Percentiles rank a stretch among this genome's conserved stretches.
These are phyloP conservation scores for Sextonia rubra DNA, from an alignment of 164 flowering plant genomes.

Conservation along the genomic window DNA sequence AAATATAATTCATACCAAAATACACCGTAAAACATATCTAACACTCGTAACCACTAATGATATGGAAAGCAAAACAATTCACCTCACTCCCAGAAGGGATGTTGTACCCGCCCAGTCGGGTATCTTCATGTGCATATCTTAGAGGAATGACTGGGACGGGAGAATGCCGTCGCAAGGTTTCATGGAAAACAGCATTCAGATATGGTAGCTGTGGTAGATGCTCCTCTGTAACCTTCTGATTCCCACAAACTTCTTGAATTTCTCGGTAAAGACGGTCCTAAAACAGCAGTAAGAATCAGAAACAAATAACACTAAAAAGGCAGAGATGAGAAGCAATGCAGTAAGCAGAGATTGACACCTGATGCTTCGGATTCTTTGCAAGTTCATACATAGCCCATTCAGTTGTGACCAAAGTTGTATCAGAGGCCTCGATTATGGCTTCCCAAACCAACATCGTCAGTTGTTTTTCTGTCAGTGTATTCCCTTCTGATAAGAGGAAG, in stretches of 20 bases:
- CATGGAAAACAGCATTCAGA: slow-evolving; percentile 75
- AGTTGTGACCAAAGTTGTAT: slow-evolving; percentile 69
- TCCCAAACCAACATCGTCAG: slow-evolving; percentile 72
- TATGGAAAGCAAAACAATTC: neutral
- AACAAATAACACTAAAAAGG: neutral
- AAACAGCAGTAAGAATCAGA: neutral
- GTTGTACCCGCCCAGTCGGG: slow-evolving; percentile 71
- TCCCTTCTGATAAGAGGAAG: slow-evolving; percentile 56
- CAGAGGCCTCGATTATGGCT: slow-evolving; percentile 73
- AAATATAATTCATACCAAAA: no score
- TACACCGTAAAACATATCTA: no score
- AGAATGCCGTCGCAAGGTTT: slow-evolving; percentile 74
- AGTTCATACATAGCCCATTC: slow-evolving; percentile 98
- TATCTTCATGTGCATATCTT: slow-evolving; percentile 79
- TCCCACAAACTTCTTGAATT: slow-evolving; percentile 59
- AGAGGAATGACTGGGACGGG: slow-evolving; percentile 78
- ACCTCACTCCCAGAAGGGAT: slow-evolving; percentile 88
- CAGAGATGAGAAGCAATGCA: neutral
- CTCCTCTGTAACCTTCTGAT: slow-evolving; percentile 55
- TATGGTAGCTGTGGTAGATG: slow-evolving; percentile 62
- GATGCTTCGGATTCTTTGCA: slow-evolving; percentile 48
- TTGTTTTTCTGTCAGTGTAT: slow-evolving; percentile 51
- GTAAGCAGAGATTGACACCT: slow-evolving; percentile 38
- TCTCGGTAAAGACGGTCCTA: slow-evolving; percentile 56
- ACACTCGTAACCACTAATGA: neutral